A percentile compares a stretch with the other conserved stretches of the same genome.
Evolutionary conservation across 1,139 yeast species (phyloP).

Genomic region (Diutina sp.): DNA sequence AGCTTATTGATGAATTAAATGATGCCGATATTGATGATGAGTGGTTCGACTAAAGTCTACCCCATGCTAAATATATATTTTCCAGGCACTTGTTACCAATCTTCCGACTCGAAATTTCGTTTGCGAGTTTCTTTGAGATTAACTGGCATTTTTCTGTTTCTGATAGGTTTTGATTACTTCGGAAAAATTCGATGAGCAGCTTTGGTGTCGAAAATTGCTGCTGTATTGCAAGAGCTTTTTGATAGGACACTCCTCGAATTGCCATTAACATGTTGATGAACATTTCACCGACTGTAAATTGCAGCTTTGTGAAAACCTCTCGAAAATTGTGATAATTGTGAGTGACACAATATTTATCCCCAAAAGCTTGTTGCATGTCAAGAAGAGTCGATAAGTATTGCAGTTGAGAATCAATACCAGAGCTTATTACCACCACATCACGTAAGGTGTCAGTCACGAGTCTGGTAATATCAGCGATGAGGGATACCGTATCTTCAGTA

Average conservation of each 20-base stretch:
- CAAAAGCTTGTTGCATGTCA: constrained; percentile 32
- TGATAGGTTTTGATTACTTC: background rate
- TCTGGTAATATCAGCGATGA: constrained; percentile 45
- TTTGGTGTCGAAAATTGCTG: constrained; percentile 51
- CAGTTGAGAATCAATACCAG: constrained; percentile 37
- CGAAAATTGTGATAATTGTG: constrained; percentile 58
- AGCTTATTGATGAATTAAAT: background rate
- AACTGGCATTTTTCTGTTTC: background rate
- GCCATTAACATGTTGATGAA: constrained; percentile 70
- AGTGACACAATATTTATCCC: constrained; percentile 34
- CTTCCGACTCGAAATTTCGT: background rate
- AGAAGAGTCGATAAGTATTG: constrained; percentile 33
- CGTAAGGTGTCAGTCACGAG: constrained; percentile 22
- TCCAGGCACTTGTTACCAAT: background rate
- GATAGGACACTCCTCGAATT: constrained; percentile 68
- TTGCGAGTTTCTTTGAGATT: background rate
- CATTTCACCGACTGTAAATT: constrained; percentile 64
- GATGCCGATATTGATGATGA: constrained; percentile 1
- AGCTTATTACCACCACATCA: constrained; percentile 32
- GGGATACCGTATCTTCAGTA: constrained; percentile 64
- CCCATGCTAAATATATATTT: background rate
- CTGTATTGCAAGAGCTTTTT: constrained; percentile 75
- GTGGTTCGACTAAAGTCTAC: constrained; percentile 1
- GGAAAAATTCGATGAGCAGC: constrained; percentile 25
- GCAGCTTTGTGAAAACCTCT: constrained; percentile 57